phyloP scores from a whole-genome alignment of 83 land plant species.

The Isoetes engelmannii region DNA sequence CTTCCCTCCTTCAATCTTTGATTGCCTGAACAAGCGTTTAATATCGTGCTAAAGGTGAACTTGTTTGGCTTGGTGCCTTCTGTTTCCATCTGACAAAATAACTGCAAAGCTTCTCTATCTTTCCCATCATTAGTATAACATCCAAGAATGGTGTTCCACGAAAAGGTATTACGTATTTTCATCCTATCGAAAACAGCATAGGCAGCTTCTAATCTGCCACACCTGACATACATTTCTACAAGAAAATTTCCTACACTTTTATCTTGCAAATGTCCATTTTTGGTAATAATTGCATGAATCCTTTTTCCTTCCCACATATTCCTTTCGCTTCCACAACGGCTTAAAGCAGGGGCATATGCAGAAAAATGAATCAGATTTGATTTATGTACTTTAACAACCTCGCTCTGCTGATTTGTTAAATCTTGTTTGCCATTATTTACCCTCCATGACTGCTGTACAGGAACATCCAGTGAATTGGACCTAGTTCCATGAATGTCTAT shows the following conservation, averaged over 20 bases:
- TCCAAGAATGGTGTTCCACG: neutral
- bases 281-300: too few species aligned
- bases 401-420: too few species aligned
- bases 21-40: neutral
- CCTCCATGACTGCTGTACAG: too few species aligned
- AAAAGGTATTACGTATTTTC: neutral
- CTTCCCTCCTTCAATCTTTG: slow-evolving; percentile 1
- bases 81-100: slow-evolving; percentile 7
- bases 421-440: too few species aligned
- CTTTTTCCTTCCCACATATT: too few species aligned
- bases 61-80: slow-evolving; percentile 8
- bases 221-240: slow-evolving; percentile 14
- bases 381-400: too few species aligned
- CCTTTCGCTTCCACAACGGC: too few species aligned
- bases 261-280: too few species aligned
- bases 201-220: neutral
- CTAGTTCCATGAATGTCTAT: too few species aligned
- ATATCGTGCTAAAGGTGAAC: slow-evolving; percentile 3
- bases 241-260: slow-evolving; percentile 1
- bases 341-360: too few species aligned
- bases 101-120: neutral
- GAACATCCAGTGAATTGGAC: too few species aligned
- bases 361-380: too few species aligned
- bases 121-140: slow-evolving; percentile 8
- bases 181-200: neutral